Conservation (phyloP, 164 flowering plant species). For the Stephania cephalantha region DNA sequence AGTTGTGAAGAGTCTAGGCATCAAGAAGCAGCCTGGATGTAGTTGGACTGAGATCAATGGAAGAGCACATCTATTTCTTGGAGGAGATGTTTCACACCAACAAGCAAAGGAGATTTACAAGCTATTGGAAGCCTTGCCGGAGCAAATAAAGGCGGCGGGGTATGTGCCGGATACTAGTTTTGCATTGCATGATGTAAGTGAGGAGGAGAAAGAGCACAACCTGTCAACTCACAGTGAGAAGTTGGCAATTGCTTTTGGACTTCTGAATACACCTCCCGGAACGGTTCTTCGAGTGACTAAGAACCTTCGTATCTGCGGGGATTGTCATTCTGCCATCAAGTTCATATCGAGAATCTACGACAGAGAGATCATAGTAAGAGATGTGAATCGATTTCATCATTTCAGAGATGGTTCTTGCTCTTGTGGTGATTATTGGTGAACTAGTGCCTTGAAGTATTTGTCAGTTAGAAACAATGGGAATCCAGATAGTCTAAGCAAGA, state of each 20-base stretch:
- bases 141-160: conserved; percentile 5
- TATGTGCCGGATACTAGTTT: conserved; percentile 8
- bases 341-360: conserved; percentile 8
- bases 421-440: conserved; percentile 12
- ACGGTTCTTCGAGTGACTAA: conserved; percentile 10
- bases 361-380: conserved; percentile 9
- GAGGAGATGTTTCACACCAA: conserved; percentile 9
- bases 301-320: conserved; percentile 8
- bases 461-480: background rate
- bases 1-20: conserved; percentile 2
- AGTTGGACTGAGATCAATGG: conserved; percentile 12
- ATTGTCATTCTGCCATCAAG: conserved; percentile 7
- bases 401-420: conserved; percentile 11
- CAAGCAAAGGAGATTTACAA: conserved; percentile 10
- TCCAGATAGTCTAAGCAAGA: background rate
- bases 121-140: conserved; percentile 7
- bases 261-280: conserved; percentile 7
- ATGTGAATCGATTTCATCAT: conserved; percentile 11
- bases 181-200: conserved; percentile 10
- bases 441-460: background rate
- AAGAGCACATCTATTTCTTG: conserved; percentile 8
- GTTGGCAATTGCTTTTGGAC: conserved; percentile 9
- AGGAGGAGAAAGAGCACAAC: conserved; percentile 9
- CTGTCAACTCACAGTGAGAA: conserved; percentile 7
- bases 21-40: conserved; percentile 7